Evolutionary conservation across 129 eudicot species (phyloP), one percentile per base, ranked within the genome.

Genomic region (Tanacetum coccineum): DNA sequence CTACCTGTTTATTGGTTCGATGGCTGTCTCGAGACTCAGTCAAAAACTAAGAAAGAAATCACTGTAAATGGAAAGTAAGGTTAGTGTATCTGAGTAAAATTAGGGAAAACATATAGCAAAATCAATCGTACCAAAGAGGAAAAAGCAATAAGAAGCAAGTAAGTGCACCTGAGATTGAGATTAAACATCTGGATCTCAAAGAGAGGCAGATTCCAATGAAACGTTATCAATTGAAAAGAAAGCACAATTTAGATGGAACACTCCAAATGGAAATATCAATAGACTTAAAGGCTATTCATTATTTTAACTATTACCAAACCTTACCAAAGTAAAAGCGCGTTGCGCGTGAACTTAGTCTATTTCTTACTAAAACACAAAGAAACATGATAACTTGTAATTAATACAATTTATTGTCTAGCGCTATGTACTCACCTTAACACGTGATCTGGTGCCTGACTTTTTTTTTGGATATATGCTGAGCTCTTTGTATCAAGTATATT

Each of bases 391-490:
- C 40, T 5, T 6, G 40, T 36, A 36, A 36, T 36, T 36, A 32
- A 32, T 36, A 36, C 40, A 36, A 9, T 36, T 36, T 36, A 36
- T 36, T 36, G 40, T 36, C 40, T 36, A 1, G 40, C 40, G 6
- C 9, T 36, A 36, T 36, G 40, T 36, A 53, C 30, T 72, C 63
- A 91, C 97, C 98, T 87, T 60, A 91, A 60, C 13, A 91, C 91
- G 78, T 91, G 95, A 7, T 83, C 87, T 20, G 96, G 96, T 50
- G 84, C 91, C 57, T 61, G 74, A 87, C 70, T 70, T 81, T 78
- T 76, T 73, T 88, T 57, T 84, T 83, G 76, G 83, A 87, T n/a
- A 72, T 84, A 66, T 20, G 93, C 87, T 96, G 90, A 91, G 70
- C 85, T 79, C 66, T n/a, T n/a, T n/a, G n/a, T n/a, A n/a, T n/a